Conservation (phyloP, 2,329 filamentous ascomycete species). For the Emydomyces testavorans region DNA sequence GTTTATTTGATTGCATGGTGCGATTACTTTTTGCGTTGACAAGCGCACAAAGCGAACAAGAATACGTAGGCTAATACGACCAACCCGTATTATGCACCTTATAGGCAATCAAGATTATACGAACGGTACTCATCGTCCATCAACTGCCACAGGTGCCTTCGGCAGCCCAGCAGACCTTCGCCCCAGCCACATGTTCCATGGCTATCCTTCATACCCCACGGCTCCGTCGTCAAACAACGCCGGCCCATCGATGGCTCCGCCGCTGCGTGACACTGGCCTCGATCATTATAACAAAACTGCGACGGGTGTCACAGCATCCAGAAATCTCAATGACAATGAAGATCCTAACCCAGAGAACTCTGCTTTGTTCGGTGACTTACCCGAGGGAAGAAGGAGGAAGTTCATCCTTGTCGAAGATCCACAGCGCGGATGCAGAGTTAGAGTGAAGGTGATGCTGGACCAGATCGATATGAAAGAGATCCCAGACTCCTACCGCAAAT, state of each 20-base stretch:
- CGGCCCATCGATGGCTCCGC: conserved; percentile 52
- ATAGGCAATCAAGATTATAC: conserved; percentile 32
- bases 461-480: conserved; percentile 91
- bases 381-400: conserved; percentile 83
- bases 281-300: conserved; percentile 27
- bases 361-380: conserved; percentile 74
- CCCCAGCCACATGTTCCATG: conserved; percentile 61
- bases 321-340: conserved; percentile 7
- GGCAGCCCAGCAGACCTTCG: conserved; percentile 54
- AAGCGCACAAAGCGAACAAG: neutral
- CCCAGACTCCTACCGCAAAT: conserved; percentile 85
- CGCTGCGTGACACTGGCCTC: conserved; percentile 47
- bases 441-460: conserved; percentile 87
- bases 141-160: conserved; percentile 43
- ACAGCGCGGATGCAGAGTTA: conserved; percentile 65
- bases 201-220: conserved; percentile 55
- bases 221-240: conserved; percentile 21
- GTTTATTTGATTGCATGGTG: conserved; percentile 1
- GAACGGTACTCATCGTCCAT: conserved; percentile 48
- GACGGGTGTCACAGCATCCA: conserved; percentile 27
- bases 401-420: conserved; percentile 93
- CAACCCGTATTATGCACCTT: conserved; percentile 18
- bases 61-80: conserved; percentile 35
- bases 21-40: neutral
- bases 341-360: conserved; percentile 38